Evolutionary conservation across 2,329 filamentous ascomycete species (phyloP).

Genomic region (Ophiostoma tasmaniense): DNA sequence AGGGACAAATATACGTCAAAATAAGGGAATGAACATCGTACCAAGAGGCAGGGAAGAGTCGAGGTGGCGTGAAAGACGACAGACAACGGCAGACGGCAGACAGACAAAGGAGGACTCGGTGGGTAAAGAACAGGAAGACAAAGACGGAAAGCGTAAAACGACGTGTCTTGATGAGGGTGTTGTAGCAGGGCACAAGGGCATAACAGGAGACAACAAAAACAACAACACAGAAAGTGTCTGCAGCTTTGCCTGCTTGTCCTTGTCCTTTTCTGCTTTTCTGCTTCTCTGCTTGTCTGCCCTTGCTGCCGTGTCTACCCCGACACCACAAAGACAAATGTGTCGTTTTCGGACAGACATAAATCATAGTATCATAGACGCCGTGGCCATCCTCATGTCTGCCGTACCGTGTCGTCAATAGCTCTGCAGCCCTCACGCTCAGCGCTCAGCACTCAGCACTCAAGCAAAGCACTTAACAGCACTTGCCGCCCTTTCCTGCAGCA

Average conservation of each 20-base stretch:
- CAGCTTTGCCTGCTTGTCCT: neutral
- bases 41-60: neutral
- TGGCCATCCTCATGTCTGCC: slow-evolving; percentile 13
- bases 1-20: slow-evolving; percentile 10
- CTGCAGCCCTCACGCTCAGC: neutral
- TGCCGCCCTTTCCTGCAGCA: slow-evolving; percentile 64
- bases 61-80: neutral
- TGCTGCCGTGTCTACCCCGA: neutral
- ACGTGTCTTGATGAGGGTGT: neutral
- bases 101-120: neutral
- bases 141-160: neutral
- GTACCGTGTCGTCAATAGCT: neutral
- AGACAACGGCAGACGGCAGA: neutral
- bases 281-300: neutral
- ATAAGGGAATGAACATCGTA: neutral
- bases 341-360: slow-evolving; percentile 12
- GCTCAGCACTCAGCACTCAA: neutral
- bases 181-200: neutral
- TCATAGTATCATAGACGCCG: slow-evolving; percentile 16
- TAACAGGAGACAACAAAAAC: neutral
- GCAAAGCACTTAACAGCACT: slow-evolving; percentile 60
- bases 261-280: too few species aligned
- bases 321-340: neutral
- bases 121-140: neutral
- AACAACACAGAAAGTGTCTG: neutral